Conservation (phyloP, 768 basidiomycete genomes). For the Mycena kentingensis region DNA sequence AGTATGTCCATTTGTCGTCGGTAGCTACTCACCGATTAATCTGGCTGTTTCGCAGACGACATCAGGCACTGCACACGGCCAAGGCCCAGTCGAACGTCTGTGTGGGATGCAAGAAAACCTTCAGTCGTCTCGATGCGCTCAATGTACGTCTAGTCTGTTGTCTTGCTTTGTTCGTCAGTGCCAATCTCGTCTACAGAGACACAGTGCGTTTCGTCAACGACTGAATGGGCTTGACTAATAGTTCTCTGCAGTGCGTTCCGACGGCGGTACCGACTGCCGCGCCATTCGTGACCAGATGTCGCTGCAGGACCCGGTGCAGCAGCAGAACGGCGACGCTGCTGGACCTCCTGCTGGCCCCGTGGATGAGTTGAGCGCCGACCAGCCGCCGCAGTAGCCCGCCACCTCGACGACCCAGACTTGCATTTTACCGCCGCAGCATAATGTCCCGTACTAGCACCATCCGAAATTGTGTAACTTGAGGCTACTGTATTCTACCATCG, state of each 20-base stretch:
- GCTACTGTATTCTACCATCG: too few species aligned
- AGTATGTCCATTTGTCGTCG: conserved; percentile 52
- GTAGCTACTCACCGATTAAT: conserved; percentile 6
- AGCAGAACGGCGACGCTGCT: background rate
- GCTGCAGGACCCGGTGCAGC: conserved; percentile 20
- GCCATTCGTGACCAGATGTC: conserved; percentile 40
- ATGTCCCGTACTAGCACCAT: too few species aligned
- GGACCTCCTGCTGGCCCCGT: too few species aligned
- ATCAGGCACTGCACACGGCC: conserved; percentile 85
- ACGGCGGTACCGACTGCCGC: conserved; percentile 80
- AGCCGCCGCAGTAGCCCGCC: too few species aligned
- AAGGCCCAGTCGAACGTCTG: conserved; percentile 86
- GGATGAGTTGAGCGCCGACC: too few species aligned
- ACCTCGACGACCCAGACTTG: too few species aligned
- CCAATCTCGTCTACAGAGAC: conserved; percentile 56
- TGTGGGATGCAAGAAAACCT: conserved; percentile 91
- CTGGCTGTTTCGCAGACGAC: conserved; percentile 55
- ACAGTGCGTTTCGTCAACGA: conserved; percentile 55
- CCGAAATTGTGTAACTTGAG: too few species aligned
- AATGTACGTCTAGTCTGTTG: conserved; percentile 64
- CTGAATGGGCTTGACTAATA: conserved; percentile 30
- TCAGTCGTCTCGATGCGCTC: conserved; percentile 90
- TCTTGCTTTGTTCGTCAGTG: conserved; percentile 11
- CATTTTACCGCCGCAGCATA: too few species aligned
- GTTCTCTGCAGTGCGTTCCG: conserved; percentile 67